Evolutionary conservation across 148 eudicot species (phyloP).

Genomic region (Fagopyrum homotropicum): DNA sequence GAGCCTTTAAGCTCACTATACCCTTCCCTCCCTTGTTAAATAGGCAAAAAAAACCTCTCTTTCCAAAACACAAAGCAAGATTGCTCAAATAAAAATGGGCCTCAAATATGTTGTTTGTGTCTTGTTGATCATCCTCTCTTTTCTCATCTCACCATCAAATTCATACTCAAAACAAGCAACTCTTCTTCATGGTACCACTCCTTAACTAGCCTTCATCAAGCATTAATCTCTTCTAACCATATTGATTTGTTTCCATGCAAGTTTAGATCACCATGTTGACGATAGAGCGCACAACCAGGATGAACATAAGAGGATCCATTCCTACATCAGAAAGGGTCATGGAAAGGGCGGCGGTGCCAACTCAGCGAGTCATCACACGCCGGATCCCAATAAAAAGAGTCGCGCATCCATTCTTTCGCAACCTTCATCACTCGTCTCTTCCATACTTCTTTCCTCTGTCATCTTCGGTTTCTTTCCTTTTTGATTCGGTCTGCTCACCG

Average conservation of each 20-base stretch:
- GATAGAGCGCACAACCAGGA: neutral
- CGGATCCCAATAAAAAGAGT: neutral
- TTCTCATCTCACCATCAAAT: neutral
- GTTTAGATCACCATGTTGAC: neutral
- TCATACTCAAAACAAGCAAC: neutral
- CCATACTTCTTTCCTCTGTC: neutral
- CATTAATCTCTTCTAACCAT: neutral
- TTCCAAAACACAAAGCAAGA: neutral
- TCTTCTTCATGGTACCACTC: neutral
- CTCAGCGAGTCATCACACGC: slow-evolving; percentile 5
- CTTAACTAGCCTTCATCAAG: neutral
- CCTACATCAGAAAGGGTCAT: neutral
- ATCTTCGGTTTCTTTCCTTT: neutral
- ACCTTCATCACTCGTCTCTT: neutral
- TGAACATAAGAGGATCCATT: neutral
- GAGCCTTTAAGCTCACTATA: neutral
- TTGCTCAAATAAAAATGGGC: neutral
- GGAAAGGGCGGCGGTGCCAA: slow-evolving; percentile 7
- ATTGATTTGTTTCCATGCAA: neutral
- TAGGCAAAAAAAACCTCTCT: neutral
- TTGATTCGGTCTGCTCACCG: neutral
- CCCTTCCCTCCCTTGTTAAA: neutral
- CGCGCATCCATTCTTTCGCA: neutral
- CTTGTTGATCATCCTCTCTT: neutral
- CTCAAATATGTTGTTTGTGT: neutral